A percentile compares a stretch with the other conserved stretches of the same genome.
Evolutionary conservation across 2,329 filamentous ascomycete genomes (phyloP).

Genomic region (Pyrenophora tritici-repentis): DNA sequence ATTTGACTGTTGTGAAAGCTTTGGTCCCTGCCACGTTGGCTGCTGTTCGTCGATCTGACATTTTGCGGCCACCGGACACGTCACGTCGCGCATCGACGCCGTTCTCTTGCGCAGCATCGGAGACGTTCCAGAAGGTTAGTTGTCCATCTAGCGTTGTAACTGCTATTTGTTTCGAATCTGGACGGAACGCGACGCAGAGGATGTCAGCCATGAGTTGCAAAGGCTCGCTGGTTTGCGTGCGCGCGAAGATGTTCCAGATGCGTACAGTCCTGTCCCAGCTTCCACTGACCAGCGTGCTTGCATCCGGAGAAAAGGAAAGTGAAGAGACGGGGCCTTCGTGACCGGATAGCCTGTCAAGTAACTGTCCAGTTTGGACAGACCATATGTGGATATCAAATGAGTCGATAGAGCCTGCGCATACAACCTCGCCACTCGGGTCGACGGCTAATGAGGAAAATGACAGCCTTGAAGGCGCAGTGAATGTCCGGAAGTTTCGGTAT

Average conservation of each 20-base stretch:
- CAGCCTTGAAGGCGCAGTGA: slow-evolving; percentile 87
- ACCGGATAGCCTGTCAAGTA: slow-evolving; percentile 86
- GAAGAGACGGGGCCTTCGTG: slow-evolving; percentile 94
- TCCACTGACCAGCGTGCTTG: slow-evolving; percentile 81
- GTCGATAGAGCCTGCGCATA: slow-evolving; percentile 92
- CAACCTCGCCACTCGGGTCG: slow-evolving; percentile 95
- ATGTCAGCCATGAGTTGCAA: slow-evolving; percentile 92
- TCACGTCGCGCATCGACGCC: slow-evolving; percentile 90
- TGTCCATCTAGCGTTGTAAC: slow-evolving; percentile 93
- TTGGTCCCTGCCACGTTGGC: slow-evolving; percentile 91
- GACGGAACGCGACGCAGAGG: slow-evolving; percentile 81
- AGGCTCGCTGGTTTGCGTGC: slow-evolving; percentile 93
- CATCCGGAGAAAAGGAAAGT: slow-evolving; percentile 86
- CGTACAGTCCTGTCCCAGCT: slow-evolving; percentile 97
- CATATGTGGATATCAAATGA: slow-evolving; percentile 98
- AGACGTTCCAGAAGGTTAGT: slow-evolving; percentile 91
- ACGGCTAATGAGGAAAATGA: slow-evolving; percentile 94
- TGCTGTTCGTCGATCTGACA: slow-evolving; percentile 85
- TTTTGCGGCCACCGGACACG: slow-evolving; percentile 87
- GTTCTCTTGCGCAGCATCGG: slow-evolving; percentile 82
- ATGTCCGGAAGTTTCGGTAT: slow-evolving; percentile 96
- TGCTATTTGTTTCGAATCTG: slow-evolving; percentile 88
- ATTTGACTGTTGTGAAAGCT: slow-evolving; percentile 83
- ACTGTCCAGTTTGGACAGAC: slow-evolving; percentile 96
- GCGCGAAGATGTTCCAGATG: slow-evolving; percentile 92